A percentile compares a stretch with the other conserved stretches of the same genome.
These are phyloP conservation scores for Fomes fomentarius DNA, from an alignment of 1,284 basidiomycete genomes.

Conservation along the genomic window DNA sequence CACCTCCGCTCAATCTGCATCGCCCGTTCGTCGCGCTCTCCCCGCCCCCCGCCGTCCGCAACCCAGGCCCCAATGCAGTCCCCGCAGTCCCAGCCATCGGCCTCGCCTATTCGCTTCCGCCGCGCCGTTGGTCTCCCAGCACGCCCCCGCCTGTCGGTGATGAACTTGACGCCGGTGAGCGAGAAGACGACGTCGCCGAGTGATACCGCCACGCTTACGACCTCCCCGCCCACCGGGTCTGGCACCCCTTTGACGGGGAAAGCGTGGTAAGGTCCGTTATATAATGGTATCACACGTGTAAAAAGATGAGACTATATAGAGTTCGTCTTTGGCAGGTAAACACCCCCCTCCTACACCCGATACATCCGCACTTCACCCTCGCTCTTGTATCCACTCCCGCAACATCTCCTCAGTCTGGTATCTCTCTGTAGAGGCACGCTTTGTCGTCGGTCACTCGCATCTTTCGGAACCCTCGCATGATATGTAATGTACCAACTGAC, in stretches of 20 bases:
- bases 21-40: background rate
- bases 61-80: background rate
- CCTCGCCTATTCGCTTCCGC: constrained; percentile 18
- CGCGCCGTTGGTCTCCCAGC: constrained; percentile 32
- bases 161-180: constrained; percentile 35
- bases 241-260: constrained; percentile 19
- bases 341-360: background rate
- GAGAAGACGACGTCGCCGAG: constrained; percentile 25
- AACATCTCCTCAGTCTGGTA: background rate
- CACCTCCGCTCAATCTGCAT: constrained; percentile 1
- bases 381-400: background rate
- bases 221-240: constrained; percentile 18
- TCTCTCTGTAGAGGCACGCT: background rate
- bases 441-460: constrained; percentile 1
- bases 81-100: background rate
- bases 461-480: background rate
- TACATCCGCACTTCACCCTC: background rate
- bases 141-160: constrained; percentile 37
- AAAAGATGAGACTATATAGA: background rate
- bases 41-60: constrained; percentile 9
- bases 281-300: background rate
- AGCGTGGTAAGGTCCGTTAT: constrained; percentile 7
- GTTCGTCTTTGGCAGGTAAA: background rate
- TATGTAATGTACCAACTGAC: constrained; percentile 1
- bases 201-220: constrained; percentile 17